Percentiles rank a stretch among this genome's conserved stretches.
Conservation (phyloP, 805 yeast species). For the Hanseniaspora lindneri region DNA sequence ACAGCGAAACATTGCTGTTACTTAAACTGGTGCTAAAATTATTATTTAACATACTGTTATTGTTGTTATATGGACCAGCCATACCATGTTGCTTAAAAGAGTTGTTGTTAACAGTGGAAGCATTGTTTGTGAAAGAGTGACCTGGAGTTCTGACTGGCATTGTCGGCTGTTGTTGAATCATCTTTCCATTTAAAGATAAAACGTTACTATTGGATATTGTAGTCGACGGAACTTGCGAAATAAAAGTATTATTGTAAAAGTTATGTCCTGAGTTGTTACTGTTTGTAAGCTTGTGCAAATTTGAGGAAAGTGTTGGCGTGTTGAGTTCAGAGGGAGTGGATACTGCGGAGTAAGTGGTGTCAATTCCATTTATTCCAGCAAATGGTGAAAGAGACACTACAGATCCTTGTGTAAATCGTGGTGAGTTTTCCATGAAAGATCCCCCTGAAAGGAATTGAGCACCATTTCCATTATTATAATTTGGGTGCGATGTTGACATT, state of each 20-base stretch:
- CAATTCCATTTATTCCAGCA: constrained; percentile 1
- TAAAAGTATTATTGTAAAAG: constrained; percentile 18
- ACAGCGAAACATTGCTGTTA: constrained; percentile 25
- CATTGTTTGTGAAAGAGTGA: background rate
- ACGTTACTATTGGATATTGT: constrained; percentile 14
- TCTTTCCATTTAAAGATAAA: constrained; percentile 12
- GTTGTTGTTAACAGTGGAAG: background rate
- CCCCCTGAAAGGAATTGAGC: constrained; percentile 12
- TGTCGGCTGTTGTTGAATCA: constrained; percentile 5
- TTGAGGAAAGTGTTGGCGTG: constrained; percentile 17
- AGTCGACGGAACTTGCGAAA: constrained; percentile 14
- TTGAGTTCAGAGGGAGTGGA: constrained; percentile 16
- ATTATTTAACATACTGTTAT: background rate
- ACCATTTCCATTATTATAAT: constrained; percentile 3
- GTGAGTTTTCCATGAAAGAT: constrained; percentile 14
- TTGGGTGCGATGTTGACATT: constrained; percentile 14
- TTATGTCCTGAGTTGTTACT: constrained; percentile 6
- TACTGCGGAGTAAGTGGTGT: constrained; percentile 8
- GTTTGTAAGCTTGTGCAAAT: constrained; percentile 18
- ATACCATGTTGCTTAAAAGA: background rate
- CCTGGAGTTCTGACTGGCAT: background rate
- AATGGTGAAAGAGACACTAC: constrained; percentile 12
- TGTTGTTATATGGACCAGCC: constrained; percentile 1
- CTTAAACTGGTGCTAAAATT: background rate
- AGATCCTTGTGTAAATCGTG: constrained; percentile 11